These are phyloP conservation scores for Dryas drummondii DNA, from an alignment of 306 rosid species.

Conservation along the genomic window DNA sequence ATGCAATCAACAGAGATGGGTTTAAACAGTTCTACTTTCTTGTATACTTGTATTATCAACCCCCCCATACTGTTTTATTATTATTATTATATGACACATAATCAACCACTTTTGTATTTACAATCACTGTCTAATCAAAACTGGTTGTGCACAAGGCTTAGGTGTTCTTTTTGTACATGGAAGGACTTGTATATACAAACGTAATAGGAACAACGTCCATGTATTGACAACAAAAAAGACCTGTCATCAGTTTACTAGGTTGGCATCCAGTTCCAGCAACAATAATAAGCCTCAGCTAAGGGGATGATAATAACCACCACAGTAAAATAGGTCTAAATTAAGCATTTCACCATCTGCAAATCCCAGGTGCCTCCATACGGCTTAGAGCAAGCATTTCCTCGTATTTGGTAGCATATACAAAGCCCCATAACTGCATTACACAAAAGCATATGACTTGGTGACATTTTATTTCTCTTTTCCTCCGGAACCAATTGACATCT, in stretches of 20 bases:
- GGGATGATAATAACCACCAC: not conserved
- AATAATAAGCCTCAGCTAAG: conserved; percentile 14
- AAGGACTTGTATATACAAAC: not conserved
- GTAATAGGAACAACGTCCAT: not conserved
- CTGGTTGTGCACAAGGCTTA: not conserved
- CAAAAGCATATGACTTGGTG: not conserved
- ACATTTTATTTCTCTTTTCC: conserved; percentile 8
- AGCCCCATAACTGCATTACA: conserved; percentile 85
- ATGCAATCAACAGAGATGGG: too few relatives aligned
- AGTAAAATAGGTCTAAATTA: not conserved
- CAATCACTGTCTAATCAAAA: conserved; percentile 9
- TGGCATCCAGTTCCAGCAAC: conserved; percentile 14
- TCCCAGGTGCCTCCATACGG: conserved; percentile 73
- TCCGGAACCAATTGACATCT: not conserved
- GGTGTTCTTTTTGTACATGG: not conserved
- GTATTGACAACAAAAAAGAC: not conserved
- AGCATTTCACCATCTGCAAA: conserved; percentile 66
- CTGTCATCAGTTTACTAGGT: not conserved
- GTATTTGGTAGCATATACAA: conserved; percentile 71
- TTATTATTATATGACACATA: too few relatives aligned
- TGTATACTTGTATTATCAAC: too few relatives aligned
- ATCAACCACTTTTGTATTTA: not conserved
- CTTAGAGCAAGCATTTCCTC: conserved; percentile 79
- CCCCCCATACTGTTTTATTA: too few relatives aligned
- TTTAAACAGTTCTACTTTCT: too few relatives aligned